phyloP scores from a whole-genome alignment of 495 filamentous ascomycete species.

The Penicillium chermesinum region DNA sequence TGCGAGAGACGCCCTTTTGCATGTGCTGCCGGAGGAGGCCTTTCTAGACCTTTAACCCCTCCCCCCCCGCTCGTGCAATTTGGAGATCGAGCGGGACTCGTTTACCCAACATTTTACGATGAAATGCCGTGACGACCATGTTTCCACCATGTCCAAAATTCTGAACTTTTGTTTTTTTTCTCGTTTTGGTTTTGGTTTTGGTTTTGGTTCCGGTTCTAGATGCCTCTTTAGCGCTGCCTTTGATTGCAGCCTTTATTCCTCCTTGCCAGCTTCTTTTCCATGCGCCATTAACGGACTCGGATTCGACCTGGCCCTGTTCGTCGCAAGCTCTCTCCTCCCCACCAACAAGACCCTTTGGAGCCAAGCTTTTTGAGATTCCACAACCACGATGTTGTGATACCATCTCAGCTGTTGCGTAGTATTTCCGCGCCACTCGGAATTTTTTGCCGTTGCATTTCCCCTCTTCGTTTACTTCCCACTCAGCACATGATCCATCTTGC shows the following conservation, averaged over 20 bases:
- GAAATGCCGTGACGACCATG: constrained; percentile 33
- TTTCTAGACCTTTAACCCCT: background rate
- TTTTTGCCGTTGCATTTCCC: constrained; percentile 3
- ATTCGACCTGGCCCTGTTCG: no score
- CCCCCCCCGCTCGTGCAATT: background rate
- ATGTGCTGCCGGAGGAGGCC: background rate
- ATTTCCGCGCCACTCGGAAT: background rate
- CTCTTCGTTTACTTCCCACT: constrained; percentile 6
- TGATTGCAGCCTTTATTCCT: background rate
- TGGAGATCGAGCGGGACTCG: background rate
- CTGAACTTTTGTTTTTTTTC: constrained; percentile 3
- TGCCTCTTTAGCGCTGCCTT: constrained; percentile 6
- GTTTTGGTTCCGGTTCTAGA: constrained; percentile 21
- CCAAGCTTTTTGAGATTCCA: no score
- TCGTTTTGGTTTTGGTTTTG: constrained; percentile 3
- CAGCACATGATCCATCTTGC: constrained; percentile 13
- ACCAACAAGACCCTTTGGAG: no score
- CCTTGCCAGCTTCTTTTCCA: background rate
- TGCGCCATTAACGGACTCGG: background rate
- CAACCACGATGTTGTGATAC: constrained; percentile 5
- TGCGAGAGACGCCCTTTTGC: background rate
- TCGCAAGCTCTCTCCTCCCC: no score
- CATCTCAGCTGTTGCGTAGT: background rate
- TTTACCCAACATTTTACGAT: constrained; percentile 22
- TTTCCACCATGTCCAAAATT: constrained; percentile 9